Evolutionary conservation across 1,139 yeast species (phyloP).

Genomic region (Scheffersomyces titani): DNA sequence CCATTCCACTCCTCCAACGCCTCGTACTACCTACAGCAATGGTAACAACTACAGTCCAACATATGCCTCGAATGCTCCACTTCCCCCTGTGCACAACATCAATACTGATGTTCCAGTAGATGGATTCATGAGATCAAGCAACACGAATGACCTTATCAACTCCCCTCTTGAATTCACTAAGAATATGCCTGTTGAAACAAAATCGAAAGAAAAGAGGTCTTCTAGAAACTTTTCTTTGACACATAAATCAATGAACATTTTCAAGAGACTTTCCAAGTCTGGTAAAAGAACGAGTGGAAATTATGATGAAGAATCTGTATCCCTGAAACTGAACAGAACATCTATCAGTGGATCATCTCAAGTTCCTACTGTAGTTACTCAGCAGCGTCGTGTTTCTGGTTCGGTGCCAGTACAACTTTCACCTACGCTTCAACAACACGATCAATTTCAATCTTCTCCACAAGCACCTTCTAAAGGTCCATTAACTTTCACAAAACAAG

Average conservation of each 20-base stretch:
- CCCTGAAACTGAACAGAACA: constrained; percentile 14
- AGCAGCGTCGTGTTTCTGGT: constrained; percentile 5
- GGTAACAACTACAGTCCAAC: constrained; percentile 7
- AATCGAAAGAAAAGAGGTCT: constrained; percentile 18
- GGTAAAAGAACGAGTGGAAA: constrained; percentile 16
- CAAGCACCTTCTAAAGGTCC: constrained; percentile 6
- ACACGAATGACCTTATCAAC: background rate
- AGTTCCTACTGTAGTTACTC: background rate
- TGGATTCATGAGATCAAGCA: background rate
- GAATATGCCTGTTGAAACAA: background rate
- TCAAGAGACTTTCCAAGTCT: constrained; percentile 36
- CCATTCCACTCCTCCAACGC: constrained; percentile 22
- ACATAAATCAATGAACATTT: constrained; percentile 31
- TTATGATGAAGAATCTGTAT: constrained; percentile 15
- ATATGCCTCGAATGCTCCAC: background rate
- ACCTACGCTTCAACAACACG: background rate
- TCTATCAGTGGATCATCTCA: constrained; percentile 5
- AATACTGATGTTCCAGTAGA: background rate
- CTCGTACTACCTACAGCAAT: constrained; percentile 19
- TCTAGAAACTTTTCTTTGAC: constrained; percentile 28
- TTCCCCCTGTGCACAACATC: background rate
- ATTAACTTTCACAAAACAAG: constrained; percentile 53
- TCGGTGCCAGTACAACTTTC: background rate
- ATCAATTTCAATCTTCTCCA: constrained; percentile 3
- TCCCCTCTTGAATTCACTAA: constrained; percentile 2